phyloP scores from a whole-genome alignment of 345 rosid species.

The Angophora floribunda region DNA sequence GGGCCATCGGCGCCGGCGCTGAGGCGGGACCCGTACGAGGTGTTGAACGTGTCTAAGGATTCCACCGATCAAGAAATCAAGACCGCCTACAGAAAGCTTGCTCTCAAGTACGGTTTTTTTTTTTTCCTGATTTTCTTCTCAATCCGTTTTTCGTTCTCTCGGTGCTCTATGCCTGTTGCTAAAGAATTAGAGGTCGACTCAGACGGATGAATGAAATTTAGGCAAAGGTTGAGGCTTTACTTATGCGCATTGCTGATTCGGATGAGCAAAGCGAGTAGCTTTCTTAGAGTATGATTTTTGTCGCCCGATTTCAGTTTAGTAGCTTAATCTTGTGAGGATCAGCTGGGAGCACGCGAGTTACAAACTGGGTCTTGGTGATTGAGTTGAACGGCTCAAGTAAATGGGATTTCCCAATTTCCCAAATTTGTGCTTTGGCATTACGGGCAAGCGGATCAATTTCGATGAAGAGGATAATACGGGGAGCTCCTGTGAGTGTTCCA shows the following conservation, averaged over 20 bases:
- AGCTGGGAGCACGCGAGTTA: background rate
- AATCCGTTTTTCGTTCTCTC: background rate
- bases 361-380: background rate
- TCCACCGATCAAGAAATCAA: slow-evolving; percentile 93
- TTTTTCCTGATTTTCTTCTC: background rate
- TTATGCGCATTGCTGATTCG: background rate
- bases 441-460: background rate
- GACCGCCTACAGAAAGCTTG: slow-evolving; percentile 89
- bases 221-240: background rate
- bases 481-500: background rate
- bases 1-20: slow-evolving; percentile 56
- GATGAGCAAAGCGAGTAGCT: background rate
- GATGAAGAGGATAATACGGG: background rate
- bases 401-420: background rate
- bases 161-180: background rate
- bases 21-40: slow-evolving; percentile 94
- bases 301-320: background rate
- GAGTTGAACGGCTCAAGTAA: background rate
- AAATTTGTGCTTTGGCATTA: background rate
- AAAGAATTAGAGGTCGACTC: background rate
- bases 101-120: slow-evolving; percentile 65
- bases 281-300: background rate
- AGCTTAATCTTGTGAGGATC: background rate
- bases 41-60: slow-evolving; percentile 70
- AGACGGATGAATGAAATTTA: background rate